Evolutionary conservation across 1,139 yeast genomes (phyloP), one percentile per base, ranked within the genome.

Genomic region (Yamadazyma diospyri): DNA sequence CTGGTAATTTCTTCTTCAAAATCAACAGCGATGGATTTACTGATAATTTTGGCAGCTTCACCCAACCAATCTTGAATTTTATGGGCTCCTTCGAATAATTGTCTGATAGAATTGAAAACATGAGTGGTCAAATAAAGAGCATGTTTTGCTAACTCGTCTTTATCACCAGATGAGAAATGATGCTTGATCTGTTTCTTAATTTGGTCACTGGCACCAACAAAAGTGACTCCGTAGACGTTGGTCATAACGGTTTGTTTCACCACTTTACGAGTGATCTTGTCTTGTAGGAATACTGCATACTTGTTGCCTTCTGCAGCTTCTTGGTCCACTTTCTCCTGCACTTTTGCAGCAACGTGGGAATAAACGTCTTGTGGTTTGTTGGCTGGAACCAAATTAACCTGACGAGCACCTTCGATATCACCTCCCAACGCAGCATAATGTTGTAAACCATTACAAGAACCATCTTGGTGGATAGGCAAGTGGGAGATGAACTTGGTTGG

Each of bases 191-290:
- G 86, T 46, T 79, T 82, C 38, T 72, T 73, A 48, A 92, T 87
- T 62, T 92, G 99, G 4, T 80, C 81, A 17, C 87, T 76, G 0
- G 97, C 98, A 13, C 99, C 99, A 41, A 87, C 76, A 55, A 76
- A 87, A 0, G 99, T 92, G 9, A 92, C 99, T 47, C 99, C 99
- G 54, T 94, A 92, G 27, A 92, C 99, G 50, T 88, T 89, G 1
- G 99, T 92, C 99, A 92, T 92, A 19, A 92, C 98, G 0, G 98
- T 87, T 58, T 92, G 97, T 56, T 92, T 92, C 30, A 92, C 95
- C 30, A 92, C 82, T 55, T 89, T 89, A 50, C 99, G 75, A 16
- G 81, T 74, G 40, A 92, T 75, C 43, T 78, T 73, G 34, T 81
- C 86, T 39, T 72, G 66, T 17, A 81, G 61, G 35, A 66, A 59